Evolutionary conservation across 805 yeast species (phyloP), one percentile per base, ranked within the genome.

Genomic region (Middelhovenomyces tepae): DNA sequence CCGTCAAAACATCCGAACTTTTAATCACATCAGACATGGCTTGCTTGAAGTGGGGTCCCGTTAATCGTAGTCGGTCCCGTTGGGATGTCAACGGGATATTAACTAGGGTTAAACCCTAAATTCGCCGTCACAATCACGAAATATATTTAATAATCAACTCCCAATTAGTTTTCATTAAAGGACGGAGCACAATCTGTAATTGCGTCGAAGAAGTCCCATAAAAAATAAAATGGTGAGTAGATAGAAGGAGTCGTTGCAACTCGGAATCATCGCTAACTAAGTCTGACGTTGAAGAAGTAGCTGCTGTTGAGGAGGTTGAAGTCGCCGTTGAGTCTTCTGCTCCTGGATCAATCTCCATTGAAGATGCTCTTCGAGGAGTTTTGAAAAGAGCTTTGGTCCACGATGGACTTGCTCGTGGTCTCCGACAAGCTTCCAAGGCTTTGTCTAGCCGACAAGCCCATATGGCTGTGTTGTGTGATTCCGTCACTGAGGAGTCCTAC

Each of bases 401-500:
- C 76, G 96, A 89, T 67, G 98, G 99, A 73, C 84, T 91, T 71
- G 97, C 97, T 67, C 89, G 99, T 77, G 99, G 99, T 79, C 80
- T 91, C 69, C 91, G 97, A 79, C 98, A 91, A 77, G 93, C 97
- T 54, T 84, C 96, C 63, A 91, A 91, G 83, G 97, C 96, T 69
- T 78, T 91, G 56, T 76, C 95, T 62, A 76, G 85, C 69, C 85
- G 95, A 68, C 93, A 87, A 72, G 99, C 96, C 56, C 94, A 89
- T 73, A 75, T 91, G 66, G 81, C 87, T 73, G 95, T 91, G 63
- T 75, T 91, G 58, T 86, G 94, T 71, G 96, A 89, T 74, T 78
- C 97, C 54, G 96, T 91, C 65, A 91, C 95, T 60, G 98, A 91
- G 78, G 93, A 76, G 59, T 78, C 91, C 55, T 91, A 91, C 75